A percentile compares a stretch with the other conserved stretches of the same genome.
phyloP scores from a whole-genome alignment of 768 basidiomycete species.

The Leucogyrophana mollusca region DNA sequence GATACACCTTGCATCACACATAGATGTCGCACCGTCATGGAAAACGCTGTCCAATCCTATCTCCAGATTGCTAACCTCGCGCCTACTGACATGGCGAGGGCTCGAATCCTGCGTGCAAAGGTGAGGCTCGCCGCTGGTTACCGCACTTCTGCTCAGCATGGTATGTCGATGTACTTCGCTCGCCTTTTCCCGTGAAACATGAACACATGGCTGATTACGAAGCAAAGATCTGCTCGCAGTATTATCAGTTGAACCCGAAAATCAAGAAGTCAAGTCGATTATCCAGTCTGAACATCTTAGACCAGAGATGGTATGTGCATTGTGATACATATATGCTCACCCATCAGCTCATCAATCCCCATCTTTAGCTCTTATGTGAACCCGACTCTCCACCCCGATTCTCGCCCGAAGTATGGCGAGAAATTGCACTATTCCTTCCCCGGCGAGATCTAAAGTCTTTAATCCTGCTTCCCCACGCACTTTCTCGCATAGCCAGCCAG shows the following conservation, averaged over 20 bases:
- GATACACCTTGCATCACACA: slow-evolving; percentile 3
- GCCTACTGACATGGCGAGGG: slow-evolving; percentile 52
- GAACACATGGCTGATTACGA: too few relatives aligned
- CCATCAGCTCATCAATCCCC: slow-evolving; percentile 2
- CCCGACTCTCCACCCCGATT: slow-evolving; percentile 50
- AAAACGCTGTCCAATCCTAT: slow-evolving; percentile 74
- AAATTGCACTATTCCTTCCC: slow-evolving; percentile 62
- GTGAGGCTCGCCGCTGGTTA: slow-evolving; percentile 60
- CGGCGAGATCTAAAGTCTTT: slow-evolving; percentile 64
- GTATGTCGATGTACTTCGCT: too few relatives aligned
- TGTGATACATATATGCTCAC: background rate
- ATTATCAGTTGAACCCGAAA: slow-evolving; percentile 61
- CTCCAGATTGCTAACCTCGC: slow-evolving; percentile 55
- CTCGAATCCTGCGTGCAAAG: slow-evolving; percentile 66
- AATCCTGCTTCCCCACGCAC: slow-evolving; percentile 60
- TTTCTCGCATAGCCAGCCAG: slow-evolving; percentile 69
- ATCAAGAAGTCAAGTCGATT: slow-evolving; percentile 65
- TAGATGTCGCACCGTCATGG: slow-evolving; percentile 59
- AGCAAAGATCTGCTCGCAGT: slow-evolving; percentile 65
- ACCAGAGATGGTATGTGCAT: slow-evolving; percentile 52
- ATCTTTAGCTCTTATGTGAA: slow-evolving; percentile 28
- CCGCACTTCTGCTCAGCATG: slow-evolving; percentile 64
- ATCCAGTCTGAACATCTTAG: slow-evolving; percentile 50
- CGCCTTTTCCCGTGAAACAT: slow-evolving; percentile 5
- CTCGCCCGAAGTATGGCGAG: slow-evolving; percentile 71